These are phyloP conservation scores for Rhizopus stolonifer DNA, from an alignment of 371 early-diverging fungal species.

Conservation along the genomic window DNA sequence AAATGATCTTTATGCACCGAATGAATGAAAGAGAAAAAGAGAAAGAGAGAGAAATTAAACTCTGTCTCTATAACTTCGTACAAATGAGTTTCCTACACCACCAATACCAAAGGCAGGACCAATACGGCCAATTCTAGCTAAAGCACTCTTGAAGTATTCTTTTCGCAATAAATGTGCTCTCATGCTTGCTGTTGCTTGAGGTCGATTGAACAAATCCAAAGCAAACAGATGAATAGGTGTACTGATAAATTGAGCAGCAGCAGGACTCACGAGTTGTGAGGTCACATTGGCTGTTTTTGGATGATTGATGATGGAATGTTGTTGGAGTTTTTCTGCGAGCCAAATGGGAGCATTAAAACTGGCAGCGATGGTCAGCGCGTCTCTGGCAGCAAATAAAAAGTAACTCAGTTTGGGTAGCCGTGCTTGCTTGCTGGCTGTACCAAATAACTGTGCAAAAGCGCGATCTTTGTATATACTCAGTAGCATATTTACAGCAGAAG, in stretches of 20 bases:
- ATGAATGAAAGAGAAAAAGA: background rate
- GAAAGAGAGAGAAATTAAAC: background rate
- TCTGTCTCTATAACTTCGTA: conserved; percentile 21
- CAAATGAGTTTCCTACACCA: conserved; percentile 59
- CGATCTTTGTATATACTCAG: conserved; percentile 63
- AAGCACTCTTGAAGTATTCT: conserved; percentile 56
- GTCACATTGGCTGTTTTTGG: conserved; percentile 33
- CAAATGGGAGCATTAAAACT: conserved; percentile 65
- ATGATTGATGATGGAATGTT: conserved; percentile 5
- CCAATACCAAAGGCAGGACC: conserved; percentile 74
- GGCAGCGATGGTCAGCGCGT: conserved; percentile 64
- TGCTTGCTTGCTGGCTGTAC: conserved; percentile 37
- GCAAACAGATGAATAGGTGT: conserved; percentile 64
- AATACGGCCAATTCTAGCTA: conserved; percentile 64
- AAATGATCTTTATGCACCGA: background rate
- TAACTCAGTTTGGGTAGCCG: conserved; percentile 51
- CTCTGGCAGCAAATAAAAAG: conserved; percentile 57
- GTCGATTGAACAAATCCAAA: conserved; percentile 63
- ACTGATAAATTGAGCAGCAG: conserved; percentile 54
- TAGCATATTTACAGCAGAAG: conserved; percentile 54
- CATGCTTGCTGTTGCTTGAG: conserved; percentile 23
- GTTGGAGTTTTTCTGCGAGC: conserved; percentile 31
- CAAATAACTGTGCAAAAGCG: conserved; percentile 64
- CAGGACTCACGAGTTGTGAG: conserved; percentile 58
- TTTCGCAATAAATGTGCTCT: conserved; percentile 39